A percentile compares a stretch with the other conserved stretches of the same genome.
These are phyloP conservation scores for Aspergillus melleus DNA, from an alignment of 2,329 filamentous ascomycete genomes.

Conservation along the genomic window DNA sequence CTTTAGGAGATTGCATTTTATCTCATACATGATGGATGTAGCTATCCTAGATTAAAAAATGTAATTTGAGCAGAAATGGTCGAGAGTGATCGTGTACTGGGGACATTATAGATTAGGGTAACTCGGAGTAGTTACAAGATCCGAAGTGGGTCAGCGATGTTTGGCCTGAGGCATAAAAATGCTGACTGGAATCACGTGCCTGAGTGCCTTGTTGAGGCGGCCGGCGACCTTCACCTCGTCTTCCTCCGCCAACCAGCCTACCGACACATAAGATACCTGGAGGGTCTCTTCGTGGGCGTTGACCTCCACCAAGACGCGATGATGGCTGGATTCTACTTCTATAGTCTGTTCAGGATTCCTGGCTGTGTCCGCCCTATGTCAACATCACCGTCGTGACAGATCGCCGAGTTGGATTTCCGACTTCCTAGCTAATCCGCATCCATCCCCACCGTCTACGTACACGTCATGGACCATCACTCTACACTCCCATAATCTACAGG, in stretches of 20 bases:
- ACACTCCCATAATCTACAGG: background rate
- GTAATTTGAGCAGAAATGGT: too few relatives aligned
- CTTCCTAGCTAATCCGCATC: constrained; percentile 5
- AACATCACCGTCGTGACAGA: background rate
- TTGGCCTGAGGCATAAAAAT: background rate
- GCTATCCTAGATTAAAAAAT: too few relatives aligned
- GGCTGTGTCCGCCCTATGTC: background rate
- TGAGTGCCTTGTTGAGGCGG: background rate
- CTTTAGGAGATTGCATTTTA: too few relatives aligned
- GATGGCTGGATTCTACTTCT: background rate
- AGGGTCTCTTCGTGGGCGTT: background rate
- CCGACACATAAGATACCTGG: background rate
- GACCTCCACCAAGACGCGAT: background rate
- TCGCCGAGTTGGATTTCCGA: constrained; percentile 5
- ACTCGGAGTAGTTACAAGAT: too few relatives aligned
- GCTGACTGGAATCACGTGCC: constrained; percentile 1
- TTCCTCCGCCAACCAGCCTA: background rate
- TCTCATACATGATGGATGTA: too few relatives aligned
- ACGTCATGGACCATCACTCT: constrained; percentile 6
- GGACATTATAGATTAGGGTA: too few relatives aligned
- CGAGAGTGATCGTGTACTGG: too few relatives aligned
- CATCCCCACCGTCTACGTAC: constrained; percentile 11
- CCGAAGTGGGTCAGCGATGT: too few relatives aligned
- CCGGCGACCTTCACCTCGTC: background rate
- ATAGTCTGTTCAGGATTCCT: background rate